Percentiles rank a stretch among this genome's conserved stretches.
Evolutionary conservation across 495 filamentous ascomycete genomes (phyloP).

Genomic region (Tuber calosporum): DNA sequence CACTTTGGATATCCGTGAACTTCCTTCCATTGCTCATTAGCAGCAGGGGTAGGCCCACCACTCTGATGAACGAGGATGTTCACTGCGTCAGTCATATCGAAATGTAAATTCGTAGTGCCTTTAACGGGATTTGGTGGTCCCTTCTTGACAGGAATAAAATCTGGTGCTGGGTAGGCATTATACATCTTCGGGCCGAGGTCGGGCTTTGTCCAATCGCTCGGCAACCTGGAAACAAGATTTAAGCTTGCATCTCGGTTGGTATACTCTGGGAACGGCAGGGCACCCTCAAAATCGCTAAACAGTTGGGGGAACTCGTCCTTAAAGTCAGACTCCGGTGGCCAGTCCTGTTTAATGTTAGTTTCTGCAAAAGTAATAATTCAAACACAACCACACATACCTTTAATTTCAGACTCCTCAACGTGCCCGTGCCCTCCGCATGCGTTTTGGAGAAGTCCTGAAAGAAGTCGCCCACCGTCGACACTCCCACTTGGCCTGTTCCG

Average conservation of each 20-base stretch:
- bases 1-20: slow-evolving; percentile 23
- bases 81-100: slow-evolving; percentile 43
- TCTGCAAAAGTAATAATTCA: background rate
- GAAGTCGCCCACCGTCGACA: slow-evolving; percentile 33
- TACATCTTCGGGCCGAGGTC: slow-evolving; percentile 44
- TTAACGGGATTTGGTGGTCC: slow-evolving; percentile 7
- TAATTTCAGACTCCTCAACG: background rate
- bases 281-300: slow-evolving; percentile 41
- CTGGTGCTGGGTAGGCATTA: slow-evolving; percentile 36
- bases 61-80: slow-evolving; percentile 41
- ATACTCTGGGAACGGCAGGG: slow-evolving; percentile 39
- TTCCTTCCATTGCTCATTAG: background rate
- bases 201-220: slow-evolving; percentile 25
- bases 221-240: slow-evolving; percentile 39
- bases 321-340: slow-evolving; percentile 41
- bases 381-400: background rate
- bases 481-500: slow-evolving; percentile 1
- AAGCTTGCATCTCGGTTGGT: slow-evolving; percentile 32
- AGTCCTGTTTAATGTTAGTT: slow-evolving; percentile 39
- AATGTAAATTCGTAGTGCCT: slow-evolving; percentile 42
- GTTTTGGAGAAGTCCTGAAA: slow-evolving; percentile 30
- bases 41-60: slow-evolving; percentile 28
- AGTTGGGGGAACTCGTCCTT: slow-evolving; percentile 35
- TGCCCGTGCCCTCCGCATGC: background rate
- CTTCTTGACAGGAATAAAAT: slow-evolving; percentile 27